These are phyloP conservation scores for Fusarium torreyae DNA, from an alignment of 2,329 filamentous ascomycete genomes.

Conservation along the genomic window DNA sequence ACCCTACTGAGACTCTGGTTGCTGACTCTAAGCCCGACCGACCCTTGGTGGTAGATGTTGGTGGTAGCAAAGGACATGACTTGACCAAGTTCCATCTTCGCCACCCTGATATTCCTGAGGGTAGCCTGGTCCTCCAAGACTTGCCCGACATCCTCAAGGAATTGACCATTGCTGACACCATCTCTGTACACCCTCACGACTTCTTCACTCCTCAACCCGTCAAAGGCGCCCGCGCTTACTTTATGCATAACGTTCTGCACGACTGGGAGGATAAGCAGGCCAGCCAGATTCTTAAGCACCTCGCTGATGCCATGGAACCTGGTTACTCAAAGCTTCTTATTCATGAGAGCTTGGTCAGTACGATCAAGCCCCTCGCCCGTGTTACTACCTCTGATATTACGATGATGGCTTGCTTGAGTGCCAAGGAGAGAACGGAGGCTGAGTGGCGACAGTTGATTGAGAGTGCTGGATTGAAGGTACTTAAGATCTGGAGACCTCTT, in stretches of 20 bases:
- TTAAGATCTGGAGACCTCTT: slow-evolving; percentile 52
- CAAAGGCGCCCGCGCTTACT: slow-evolving; percentile 59
- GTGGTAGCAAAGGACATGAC: slow-evolving; percentile 57
- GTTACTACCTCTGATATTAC: slow-evolving; percentile 55
- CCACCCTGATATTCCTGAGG: slow-evolving; percentile 47
- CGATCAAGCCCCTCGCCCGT: slow-evolving; percentile 47
- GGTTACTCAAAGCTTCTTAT: slow-evolving; percentile 57
- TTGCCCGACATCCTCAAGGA: slow-evolving; percentile 53
- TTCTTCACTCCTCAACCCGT: slow-evolving; percentile 58
- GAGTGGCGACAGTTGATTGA: slow-evolving; percentile 52
- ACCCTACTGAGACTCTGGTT: slow-evolving; percentile 53
- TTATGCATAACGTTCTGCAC: slow-evolving; percentile 65
- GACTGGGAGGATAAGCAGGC: slow-evolving; percentile 63
- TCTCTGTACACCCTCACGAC: slow-evolving; percentile 54
- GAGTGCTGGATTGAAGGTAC: slow-evolving; percentile 46
- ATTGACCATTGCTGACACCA: slow-evolving; percentile 42
- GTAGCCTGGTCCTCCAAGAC: slow-evolving; percentile 55
- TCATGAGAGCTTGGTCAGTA: slow-evolving; percentile 55
- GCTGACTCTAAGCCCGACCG: slow-evolving; percentile 48
- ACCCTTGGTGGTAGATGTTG: slow-evolving; percentile 54
- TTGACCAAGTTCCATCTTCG: slow-evolving; percentile 52
- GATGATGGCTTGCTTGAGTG: slow-evolving; percentile 53
- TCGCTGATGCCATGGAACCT: slow-evolving; percentile 45
- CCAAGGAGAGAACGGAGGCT: slow-evolving; percentile 52
- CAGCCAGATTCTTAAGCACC: slow-evolving; percentile 51